Evolutionary conservation across 768 basidiomycete species (phyloP), one percentile per base, ranked within the genome.

Genomic region (Phylloporus scabripes): DNA sequence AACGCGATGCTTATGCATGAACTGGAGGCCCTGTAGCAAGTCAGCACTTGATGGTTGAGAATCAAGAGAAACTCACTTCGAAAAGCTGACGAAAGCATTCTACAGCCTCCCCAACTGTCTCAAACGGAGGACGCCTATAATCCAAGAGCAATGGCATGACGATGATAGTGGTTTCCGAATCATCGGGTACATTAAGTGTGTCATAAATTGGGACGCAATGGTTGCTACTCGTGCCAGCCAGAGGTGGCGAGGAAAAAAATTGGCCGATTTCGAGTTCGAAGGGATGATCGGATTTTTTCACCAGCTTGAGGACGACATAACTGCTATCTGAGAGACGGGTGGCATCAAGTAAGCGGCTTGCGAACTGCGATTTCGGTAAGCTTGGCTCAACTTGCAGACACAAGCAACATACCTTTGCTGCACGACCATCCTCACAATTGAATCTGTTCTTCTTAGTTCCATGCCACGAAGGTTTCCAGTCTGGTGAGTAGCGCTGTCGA

Each of bases 91-190:
- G 34, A 7, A 36, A 8, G 18, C 34, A 36, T 5, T 36, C 34
- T 4, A 18, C 34, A 17, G 18, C 34, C 7, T 36, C 34, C 7
- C 34, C 34, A 3, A 36, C 17, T 0, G 34, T 36, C 18, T 36
- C 34, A 7, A 36, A 36, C 1, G 14, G 14, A 14, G 32, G 32
- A 15, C 24, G 24, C 8, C 56, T 44, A 43, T 55, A 64, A 4
- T 20, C 17, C 48, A 72, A 59, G 8, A 74, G 60, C 1, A 69
- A 49, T 2, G 72, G 73, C 64, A 70, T 72, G 17, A 66, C 60
- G 20, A 69, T 50, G 18, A 61, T 4, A 65, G 63, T 12, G 74
- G 9, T 36, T 4, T 45, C 23, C 23, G 33, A 24, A 17, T 45
- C 44, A n/a, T 45, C 37, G 12, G 42, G 31, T 31, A 61, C 50